phyloP scores from a whole-genome alignment of 148 eudicot genomes.

The Fagopyrum esculentum region DNA sequence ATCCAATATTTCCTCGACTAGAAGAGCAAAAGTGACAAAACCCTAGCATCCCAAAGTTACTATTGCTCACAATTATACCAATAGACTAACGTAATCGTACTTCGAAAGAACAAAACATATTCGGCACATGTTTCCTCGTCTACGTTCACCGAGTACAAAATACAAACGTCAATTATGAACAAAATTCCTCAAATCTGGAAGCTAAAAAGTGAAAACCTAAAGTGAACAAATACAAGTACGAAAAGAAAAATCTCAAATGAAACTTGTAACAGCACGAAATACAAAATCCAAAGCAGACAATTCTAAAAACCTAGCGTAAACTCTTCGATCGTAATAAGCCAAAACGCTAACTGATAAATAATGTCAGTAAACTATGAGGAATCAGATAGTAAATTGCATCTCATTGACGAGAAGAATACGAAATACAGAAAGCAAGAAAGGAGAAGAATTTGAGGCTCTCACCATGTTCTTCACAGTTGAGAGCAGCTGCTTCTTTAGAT shows the following conservation, averaged over 20 bases:
- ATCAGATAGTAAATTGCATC: not conserved
- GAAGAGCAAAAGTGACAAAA: not conserved
- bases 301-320: not conserved
- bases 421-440: not conserved
- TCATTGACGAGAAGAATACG: not conserved
- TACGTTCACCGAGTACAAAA: not conserved
- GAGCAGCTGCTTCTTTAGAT: not conserved
- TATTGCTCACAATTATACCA: not conserved
- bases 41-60: constrained; percentile 5
- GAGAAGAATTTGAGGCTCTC: not conserved
- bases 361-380: not conserved
- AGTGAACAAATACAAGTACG: not conserved
- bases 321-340: not conserved
- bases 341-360: not conserved
- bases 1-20: not conserved
- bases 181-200: not conserved
- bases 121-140: not conserved
- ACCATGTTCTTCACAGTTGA: constrained; percentile 3
- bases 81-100: not conserved
- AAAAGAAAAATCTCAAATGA: not conserved
- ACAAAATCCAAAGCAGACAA: not conserved
- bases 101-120: not conserved
- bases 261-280: not conserved
- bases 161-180: not conserved
- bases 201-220: not conserved